phyloP scores from a whole-genome alignment of 2,329 filamentous ascomycete species.

The Sarocladiaceae sp. region DNA sequence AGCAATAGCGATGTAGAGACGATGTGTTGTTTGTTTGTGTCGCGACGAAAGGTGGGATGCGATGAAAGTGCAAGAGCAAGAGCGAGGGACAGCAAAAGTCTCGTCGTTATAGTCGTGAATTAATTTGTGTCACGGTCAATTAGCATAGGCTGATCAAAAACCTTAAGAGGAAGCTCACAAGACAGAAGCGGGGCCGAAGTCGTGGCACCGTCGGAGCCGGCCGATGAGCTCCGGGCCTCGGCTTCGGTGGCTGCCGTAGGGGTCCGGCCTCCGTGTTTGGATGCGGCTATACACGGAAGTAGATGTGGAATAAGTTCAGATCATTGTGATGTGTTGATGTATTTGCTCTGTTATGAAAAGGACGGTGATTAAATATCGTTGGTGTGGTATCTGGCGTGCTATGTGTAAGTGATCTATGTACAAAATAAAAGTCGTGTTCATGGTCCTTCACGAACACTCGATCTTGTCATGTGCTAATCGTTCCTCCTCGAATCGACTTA shows the following conservation, averaged over 20 bases:
- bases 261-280: not conserved
- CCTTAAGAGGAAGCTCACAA: conserved; percentile 3
- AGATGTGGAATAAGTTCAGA: no score
- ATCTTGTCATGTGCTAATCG: no score
- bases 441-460: no score
- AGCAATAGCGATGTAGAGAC: not conserved
- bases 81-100: not conserved
- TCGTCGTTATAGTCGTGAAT: not conserved
- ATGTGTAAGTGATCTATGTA: no score
- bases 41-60: not conserved
- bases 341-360: not conserved
- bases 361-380: no score
- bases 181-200: not conserved
- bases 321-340: no score
- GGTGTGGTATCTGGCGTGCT: no score
- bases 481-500: no score
- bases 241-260: conserved; percentile 2
- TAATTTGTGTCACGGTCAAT: not conserved
- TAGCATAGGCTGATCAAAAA: no score
- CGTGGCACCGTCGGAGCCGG: conserved; percentile 10
- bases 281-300: no score
- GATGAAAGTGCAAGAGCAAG: not conserved
- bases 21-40: not conserved
- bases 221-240: conserved; percentile 4
- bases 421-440: no score